Conservation (phyloP, 352 stramenopile genomes). For the Elongisporangium prolatum region DNA sequence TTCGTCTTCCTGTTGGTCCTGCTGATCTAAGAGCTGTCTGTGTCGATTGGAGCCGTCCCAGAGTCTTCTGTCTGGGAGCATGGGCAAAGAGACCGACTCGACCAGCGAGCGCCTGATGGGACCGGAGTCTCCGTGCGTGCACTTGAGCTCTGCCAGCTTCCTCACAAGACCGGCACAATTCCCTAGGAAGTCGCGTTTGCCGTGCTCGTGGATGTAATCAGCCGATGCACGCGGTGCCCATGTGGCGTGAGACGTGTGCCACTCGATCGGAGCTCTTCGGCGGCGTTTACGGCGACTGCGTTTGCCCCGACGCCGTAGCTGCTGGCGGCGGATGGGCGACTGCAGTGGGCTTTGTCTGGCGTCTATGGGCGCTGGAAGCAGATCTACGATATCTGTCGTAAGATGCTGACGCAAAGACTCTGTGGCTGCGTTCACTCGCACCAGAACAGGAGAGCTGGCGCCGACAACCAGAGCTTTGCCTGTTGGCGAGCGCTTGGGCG, state of each 20-base stretch:
- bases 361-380: constrained; percentile 46
- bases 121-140: constrained; percentile 5
- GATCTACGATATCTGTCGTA: constrained; percentile 65
- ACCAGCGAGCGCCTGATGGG: neutral
- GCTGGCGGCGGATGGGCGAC: constrained; percentile 42
- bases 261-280: constrained; percentile 19
- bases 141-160: constrained; percentile 29
- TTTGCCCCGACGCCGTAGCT: constrained; percentile 21
- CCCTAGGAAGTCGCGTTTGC: constrained; percentile 10
- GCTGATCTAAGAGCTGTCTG: neutral
- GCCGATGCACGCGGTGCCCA: constrained; percentile 32
- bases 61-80: neutral
- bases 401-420: constrained; percentile 33
- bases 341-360: constrained; percentile 40
- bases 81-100: constrained; percentile 1
- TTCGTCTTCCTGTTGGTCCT: constrained; percentile 4
- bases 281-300: constrained; percentile 13
- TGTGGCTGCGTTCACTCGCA: constrained; percentile 5
- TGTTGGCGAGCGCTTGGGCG: neutral
- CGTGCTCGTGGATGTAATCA: constrained; percentile 39
- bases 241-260: constrained; percentile 30
- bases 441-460: neutral
- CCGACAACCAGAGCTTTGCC: neutral
- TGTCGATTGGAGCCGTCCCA: constrained; percentile 2
- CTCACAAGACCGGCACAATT: constrained; percentile 26